These are phyloP conservation scores for Chlorella sp. DNA, from an alignment of 139 green algal species.

Conservation along the genomic window DNA sequence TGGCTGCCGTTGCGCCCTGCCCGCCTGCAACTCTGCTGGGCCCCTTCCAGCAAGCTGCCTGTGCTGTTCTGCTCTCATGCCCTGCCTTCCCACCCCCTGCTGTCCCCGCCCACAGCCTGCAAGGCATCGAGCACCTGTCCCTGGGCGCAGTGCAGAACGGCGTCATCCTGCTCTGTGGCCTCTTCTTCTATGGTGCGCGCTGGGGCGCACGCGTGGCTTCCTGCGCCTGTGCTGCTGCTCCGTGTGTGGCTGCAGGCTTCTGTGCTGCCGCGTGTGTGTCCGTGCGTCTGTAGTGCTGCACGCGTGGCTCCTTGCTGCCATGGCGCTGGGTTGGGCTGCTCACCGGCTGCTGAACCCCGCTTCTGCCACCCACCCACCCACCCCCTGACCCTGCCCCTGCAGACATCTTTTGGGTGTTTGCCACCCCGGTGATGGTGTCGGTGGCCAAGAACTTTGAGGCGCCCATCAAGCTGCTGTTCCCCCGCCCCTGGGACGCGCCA, in stretches of 20 bases:
- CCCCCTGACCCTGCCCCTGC: constrained; percentile 78
- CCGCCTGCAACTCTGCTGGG: too few relatives aligned
- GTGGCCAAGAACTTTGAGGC: constrained; percentile 98
- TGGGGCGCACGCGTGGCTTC: background rate
- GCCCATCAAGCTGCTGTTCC: constrained; percentile 98
- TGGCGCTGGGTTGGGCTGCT: too few relatives aligned
- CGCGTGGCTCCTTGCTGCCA: too few relatives aligned
- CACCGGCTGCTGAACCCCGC: background rate
- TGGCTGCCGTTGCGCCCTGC: background rate
- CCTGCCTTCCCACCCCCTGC: background rate
- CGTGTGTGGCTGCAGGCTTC: background rate
- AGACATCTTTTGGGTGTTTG: constrained; percentile 99
- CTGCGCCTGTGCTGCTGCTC: background rate
- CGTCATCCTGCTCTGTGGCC: constrained; percentile 86
- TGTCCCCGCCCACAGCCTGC: constrained; percentile 53
- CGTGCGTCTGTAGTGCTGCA: background rate
- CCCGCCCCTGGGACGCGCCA: constrained; percentile 36
- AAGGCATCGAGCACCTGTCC: constrained; percentile 96
- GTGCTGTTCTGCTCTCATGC: background rate
- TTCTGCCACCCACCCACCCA: background rate
- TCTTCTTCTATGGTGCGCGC: constrained; percentile 81
- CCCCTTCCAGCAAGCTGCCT: constrained; percentile 13
- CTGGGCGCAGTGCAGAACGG: constrained; percentile 78
- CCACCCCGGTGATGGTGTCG: constrained; percentile 81
- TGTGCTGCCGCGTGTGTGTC: background rate